Conservation (phyloP, 2,329 filamentous ascomycete species). For the Nemania sp. region DNA sequence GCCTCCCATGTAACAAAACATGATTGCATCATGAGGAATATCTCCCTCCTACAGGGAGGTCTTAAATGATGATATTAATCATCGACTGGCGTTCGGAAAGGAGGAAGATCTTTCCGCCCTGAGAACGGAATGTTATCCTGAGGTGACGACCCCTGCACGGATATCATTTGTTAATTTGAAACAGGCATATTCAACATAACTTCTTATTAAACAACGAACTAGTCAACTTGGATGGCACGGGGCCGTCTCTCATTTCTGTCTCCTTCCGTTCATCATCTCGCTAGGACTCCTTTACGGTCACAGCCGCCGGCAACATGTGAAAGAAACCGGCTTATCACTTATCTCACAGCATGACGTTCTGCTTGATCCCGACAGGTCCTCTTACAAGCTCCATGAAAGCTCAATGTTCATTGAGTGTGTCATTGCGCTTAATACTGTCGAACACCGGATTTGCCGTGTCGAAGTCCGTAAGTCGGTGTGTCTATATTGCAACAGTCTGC, state of each 20-base stretch:
- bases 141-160: slow-evolving; percentile 26
- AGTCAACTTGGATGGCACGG: neutral
- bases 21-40: neutral
- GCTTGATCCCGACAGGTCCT: neutral
- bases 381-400: neutral
- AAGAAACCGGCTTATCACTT: slow-evolving; percentile 5
- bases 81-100: slow-evolving; percentile 33
- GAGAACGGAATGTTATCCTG: slow-evolving; percentile 34
- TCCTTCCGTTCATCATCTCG: neutral
- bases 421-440: neutral
- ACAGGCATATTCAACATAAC: slow-evolving; percentile 16
- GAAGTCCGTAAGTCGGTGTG: slow-evolving; percentile 15
- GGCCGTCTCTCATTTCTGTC: slow-evolving; percentile 9
- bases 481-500: slow-evolving; percentile 13
- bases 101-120: slow-evolving; percentile 39
- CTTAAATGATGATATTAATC: slow-evolving; percentile 5
- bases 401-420: neutral
- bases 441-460: slow-evolving; percentile 6
- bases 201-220: slow-evolving; percentile 2
- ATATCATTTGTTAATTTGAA: slow-evolving; percentile 34
- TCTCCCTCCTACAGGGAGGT: neutral
- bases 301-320: neutral
- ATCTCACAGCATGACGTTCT: neutral
- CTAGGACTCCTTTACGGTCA: neutral
- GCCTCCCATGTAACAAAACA: slow-evolving; percentile 12